These are phyloP conservation scores for Hymenotorrendiella dingleyae DNA, from an alignment of 2,329 filamentous ascomycete genomes.

Conservation along the genomic window DNA sequence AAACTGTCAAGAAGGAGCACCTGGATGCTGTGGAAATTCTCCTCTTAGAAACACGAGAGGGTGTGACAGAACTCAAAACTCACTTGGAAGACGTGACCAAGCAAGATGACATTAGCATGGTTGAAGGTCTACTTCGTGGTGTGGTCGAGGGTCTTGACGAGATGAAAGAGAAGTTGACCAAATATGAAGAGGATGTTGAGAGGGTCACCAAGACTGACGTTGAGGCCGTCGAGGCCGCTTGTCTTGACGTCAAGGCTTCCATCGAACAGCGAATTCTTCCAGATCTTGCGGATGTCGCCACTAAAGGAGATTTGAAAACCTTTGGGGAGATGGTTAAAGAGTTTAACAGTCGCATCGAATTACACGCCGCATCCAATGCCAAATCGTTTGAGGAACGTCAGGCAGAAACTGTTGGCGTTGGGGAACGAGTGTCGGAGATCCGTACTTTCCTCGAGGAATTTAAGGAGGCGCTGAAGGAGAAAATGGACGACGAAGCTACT, in stretches of 20 bases:
- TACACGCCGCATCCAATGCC: conserved; percentile 65
- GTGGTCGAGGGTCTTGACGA: conserved; percentile 73
- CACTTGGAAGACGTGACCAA: conserved; percentile 66
- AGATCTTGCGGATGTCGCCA: conserved; percentile 64
- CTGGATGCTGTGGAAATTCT: conserved; percentile 48
- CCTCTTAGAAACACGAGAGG: conserved; percentile 69
- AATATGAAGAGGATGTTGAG: conserved; percentile 42
- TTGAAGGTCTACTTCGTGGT: conserved; percentile 76
- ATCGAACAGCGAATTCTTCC: conserved; percentile 68
- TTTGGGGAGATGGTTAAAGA: conserved; percentile 68
- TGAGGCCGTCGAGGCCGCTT: conserved; percentile 72
- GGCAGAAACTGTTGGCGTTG: conserved; percentile 71
- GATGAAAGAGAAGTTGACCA: conserved; percentile 43
- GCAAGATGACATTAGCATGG: conserved; percentile 70
- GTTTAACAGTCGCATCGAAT: conserved; percentile 61
- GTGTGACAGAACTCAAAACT: conserved; percentile 58
- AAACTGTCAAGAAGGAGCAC: conserved; percentile 61
- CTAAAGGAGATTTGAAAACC: conserved; percentile 68
- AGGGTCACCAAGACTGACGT: conserved; percentile 76
- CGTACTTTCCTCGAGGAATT: conserved; percentile 73
- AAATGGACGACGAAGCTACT: conserved; percentile 68
- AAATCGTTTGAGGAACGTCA: conserved; percentile 81
- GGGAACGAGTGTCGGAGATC: conserved; percentile 73
- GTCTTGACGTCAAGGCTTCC: conserved; percentile 76
- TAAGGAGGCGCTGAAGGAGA: conserved; percentile 68